Percentiles rank a stretch among this genome's conserved stretches.
These are phyloP conservation scores for Aspergillus awamori DNA, from an alignment of 2,329 filamentous ascomycete species.

Conservation along the genomic window DNA sequence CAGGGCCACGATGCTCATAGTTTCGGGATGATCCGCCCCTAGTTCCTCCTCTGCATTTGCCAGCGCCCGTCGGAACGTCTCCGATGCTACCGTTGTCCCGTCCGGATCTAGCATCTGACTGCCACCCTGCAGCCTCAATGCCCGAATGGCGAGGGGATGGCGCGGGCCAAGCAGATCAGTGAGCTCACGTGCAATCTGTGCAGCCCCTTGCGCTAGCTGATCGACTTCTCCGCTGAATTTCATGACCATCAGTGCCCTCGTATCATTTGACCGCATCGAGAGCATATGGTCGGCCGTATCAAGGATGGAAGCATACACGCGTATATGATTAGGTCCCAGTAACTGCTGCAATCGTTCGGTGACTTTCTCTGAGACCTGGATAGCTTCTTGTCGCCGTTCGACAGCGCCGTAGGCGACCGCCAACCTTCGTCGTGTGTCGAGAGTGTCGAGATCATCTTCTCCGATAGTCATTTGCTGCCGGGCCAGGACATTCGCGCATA, in stretches of 20 bases:
- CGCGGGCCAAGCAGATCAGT: constrained; percentile 22
- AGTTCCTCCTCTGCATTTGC: constrained; percentile 31
- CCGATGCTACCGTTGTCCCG: constrained; percentile 26
- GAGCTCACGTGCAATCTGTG: constrained; percentile 26
- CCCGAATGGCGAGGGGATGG: constrained; percentile 30
- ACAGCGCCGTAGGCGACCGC: constrained; percentile 28
- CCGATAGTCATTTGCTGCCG: constrained; percentile 38
- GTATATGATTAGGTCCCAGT: constrained; percentile 33
- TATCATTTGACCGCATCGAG: constrained; percentile 21
- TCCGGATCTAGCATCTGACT: constrained; percentile 23
- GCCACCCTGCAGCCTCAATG: constrained; percentile 27
- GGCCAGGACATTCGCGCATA: constrained; percentile 36
- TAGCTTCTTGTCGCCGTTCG: constrained; percentile 27
- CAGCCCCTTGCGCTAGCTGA: constrained; percentile 21
- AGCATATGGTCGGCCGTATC: constrained; percentile 30
- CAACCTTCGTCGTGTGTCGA: constrained; percentile 33
- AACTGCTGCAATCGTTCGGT: constrained; percentile 25
- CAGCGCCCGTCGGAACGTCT: constrained; percentile 35
- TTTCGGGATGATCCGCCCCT: constrained; percentile 30
- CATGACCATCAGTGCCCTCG: constrained; percentile 5
- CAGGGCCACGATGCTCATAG: constrained; percentile 30
- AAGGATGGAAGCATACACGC: constrained; percentile 24
- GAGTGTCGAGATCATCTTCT: constrained; percentile 35
- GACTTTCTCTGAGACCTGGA: constrained; percentile 27
- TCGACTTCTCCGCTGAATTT: constrained; percentile 21